A percentile compares a stretch with the other conserved stretches of the same genome.
Evolutionary conservation across 2,329 filamentous ascomycete species (phyloP).

Genomic region (Tolypocladium cylindrosporum): DNA sequence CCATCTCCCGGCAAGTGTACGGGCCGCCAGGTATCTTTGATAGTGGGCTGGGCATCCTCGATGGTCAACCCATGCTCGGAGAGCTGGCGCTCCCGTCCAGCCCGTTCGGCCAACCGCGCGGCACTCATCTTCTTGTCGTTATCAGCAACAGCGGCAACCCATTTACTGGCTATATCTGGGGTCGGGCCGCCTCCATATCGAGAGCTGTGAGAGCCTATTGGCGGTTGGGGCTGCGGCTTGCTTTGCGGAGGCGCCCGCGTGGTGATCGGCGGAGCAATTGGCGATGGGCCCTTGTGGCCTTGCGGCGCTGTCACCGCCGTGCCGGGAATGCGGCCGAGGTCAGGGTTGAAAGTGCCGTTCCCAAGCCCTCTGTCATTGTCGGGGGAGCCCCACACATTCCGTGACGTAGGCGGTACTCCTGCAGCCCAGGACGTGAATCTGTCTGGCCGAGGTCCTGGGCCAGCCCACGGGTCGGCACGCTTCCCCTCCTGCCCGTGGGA

Average conservation of each 20-base stretch:
- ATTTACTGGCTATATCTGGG: slow-evolving; percentile 27
- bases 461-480: slow-evolving; percentile 26
- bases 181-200: slow-evolving; percentile 15
- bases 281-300: slow-evolving; percentile 31
- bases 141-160: slow-evolving; percentile 31
- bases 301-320: slow-evolving; percentile 21
- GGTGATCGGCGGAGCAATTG: slow-evolving; percentile 28
- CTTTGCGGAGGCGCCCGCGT: slow-evolving; percentile 13
- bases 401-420: slow-evolving; percentile 30
- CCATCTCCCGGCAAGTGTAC: slow-evolving; percentile 27
- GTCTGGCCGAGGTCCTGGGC: slow-evolving; percentile 30
- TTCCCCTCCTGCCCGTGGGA: slow-evolving; percentile 23
- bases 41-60: slow-evolving; percentile 34
- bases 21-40: slow-evolving; percentile 46
- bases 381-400: slow-evolving; percentile 69
- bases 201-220: slow-evolving; percentile 20
- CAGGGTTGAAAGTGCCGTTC: slow-evolving; percentile 65
- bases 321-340: slow-evolving; percentile 40
- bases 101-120: slow-evolving; percentile 26
- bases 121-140: slow-evolving; percentile 35
- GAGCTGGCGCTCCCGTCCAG: slow-evolving; percentile 32
- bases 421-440: slow-evolving; percentile 41
- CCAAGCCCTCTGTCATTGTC: slow-evolving; percentile 62
- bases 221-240: slow-evolving; percentile 14
- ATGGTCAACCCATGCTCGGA: slow-evolving; percentile 33